These are phyloP conservation scores for Azolla pinnata DNA, from an alignment of 75 land plant species.

Conservation along the genomic window DNA sequence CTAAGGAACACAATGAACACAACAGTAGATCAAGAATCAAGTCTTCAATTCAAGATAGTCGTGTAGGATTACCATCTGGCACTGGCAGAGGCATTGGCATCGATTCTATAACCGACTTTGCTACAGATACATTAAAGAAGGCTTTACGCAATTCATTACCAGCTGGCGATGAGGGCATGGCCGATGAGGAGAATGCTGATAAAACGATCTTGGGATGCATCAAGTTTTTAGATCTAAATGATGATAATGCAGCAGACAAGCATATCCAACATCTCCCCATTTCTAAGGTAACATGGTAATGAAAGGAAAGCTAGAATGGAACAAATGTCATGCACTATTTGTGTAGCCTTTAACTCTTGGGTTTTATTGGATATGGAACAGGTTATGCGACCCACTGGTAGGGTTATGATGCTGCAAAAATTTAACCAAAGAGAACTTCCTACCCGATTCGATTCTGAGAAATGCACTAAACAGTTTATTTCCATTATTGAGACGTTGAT, in stretches of 20 bases:
- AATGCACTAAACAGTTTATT: slow-evolving; percentile 44
- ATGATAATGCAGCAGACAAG: slow-evolving; percentile 10
- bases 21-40: no score
- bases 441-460: slow-evolving; percentile 54
- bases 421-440: slow-evolving; percentile 23
- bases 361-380: background rate
- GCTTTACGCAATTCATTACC: background rate
- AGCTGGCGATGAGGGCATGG: slow-evolving; percentile 3
- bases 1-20: no score
- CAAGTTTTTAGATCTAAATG: slow-evolving; percentile 15
- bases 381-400: slow-evolving; percentile 31
- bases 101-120: no score
- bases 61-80: no score
- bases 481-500: slow-evolving; percentile 55
- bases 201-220: slow-evolving; percentile 9
- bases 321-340: background rate
- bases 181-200: slow-evolving; percentile 8
- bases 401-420: slow-evolving; percentile 33
- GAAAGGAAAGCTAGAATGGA: no score
- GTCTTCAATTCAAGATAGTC: no score
- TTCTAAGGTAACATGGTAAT: slow-evolving; percentile 12
- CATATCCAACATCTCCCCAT: background rate
- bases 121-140: background rate
- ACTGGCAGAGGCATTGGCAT: no score
- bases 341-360: background rate